These are phyloP conservation scores for Clarireedia hainanense DNA, from an alignment of 2,329 filamentous ascomycete genomes.

Conservation along the genomic window DNA sequence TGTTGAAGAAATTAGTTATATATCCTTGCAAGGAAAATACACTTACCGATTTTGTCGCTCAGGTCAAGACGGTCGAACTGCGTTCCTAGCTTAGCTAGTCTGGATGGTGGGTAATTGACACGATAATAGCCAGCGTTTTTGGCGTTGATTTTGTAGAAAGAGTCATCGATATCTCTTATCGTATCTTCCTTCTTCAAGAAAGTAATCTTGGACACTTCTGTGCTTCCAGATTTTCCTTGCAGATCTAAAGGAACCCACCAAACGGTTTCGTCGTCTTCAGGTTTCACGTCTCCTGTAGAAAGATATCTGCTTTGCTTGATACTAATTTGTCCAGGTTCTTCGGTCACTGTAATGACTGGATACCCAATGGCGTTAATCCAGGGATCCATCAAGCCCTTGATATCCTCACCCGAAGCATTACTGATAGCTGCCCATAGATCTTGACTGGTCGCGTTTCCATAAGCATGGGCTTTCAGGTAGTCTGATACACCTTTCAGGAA, in stretches of 20 bases:
- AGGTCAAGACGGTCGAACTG: constrained; percentile 69
- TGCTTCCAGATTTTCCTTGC: constrained; percentile 62
- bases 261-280: constrained; percentile 81
- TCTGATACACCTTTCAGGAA: constrained; percentile 86
- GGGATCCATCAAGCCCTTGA: constrained; percentile 79
- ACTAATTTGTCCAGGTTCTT: constrained; percentile 74
- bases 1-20: constrained; percentile 5
- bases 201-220: constrained; percentile 55
- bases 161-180: constrained; percentile 63
- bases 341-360: constrained; percentile 78
- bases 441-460: constrained; percentile 82
- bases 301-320: constrained; percentile 86
- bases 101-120: constrained; percentile 48
- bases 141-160: constrained; percentile 86
- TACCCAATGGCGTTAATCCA: constrained; percentile 97
- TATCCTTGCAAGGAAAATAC: background rate
- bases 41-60: constrained; percentile 79
- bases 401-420: constrained; percentile 79
- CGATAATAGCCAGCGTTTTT: constrained; percentile 73
- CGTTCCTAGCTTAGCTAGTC: constrained; percentile 71
- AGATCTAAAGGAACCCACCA: constrained; percentile 95
- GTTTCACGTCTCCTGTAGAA: constrained; percentile 80
- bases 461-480: constrained; percentile 83
- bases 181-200: constrained; percentile 71
- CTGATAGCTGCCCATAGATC: constrained; percentile 86